Base-by-base conservation (phyloP, 164 flowering plant species). In the Tinospora cordifolia region DNA sequence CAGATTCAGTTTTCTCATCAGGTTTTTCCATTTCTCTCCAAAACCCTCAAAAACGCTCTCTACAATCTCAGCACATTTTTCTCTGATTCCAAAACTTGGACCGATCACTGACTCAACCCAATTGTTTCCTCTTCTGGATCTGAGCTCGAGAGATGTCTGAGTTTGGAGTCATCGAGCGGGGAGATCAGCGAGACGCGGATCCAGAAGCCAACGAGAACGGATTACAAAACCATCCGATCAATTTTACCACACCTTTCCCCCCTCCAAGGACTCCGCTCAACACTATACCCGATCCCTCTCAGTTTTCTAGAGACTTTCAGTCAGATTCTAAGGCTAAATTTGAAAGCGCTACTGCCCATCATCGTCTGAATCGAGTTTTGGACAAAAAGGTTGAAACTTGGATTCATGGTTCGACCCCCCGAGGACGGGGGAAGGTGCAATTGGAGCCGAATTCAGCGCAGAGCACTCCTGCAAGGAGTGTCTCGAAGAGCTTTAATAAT, bases 371-470 rank as follows among this genome's bases (percentile, higher is more conserved):
- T 71, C 59, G 75, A 24, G 4, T 38, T 8, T 63, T 71, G 9
- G 80, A 79, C 24, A 62, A 63, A 34, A 77, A 75, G 49, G 14
- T 65, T 24, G 82, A 70, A 51, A 67, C 69, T 57, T 54, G 26
- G 47, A 67, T 51, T 36, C 57, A 40, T 22, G 68, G 57, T 71
- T 81, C 88, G 3, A 83, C 78, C 71, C 62, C 66, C 74, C 71
- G 69, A 3, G 69, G 44, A 62, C 77, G 81, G 9, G 81, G 77
- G 66, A 86, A 81, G 69, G 22, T 74, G 10, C 79, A 81, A 1
- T 82, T 87, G 0, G 89, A 88, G 71, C 82, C 87, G 0, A 86
- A 74, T 60, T 88, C 90, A 3, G 87, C 76, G 6, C 86, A 82
- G 60, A 85, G 78, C 67, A 88, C 92, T 21, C 90, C 88, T 0